Evolutionary conservation across 148 eudicot genomes (phyloP), one percentile per base, ranked within the genome.

Genomic region (Bassia scoparia): DNA sequence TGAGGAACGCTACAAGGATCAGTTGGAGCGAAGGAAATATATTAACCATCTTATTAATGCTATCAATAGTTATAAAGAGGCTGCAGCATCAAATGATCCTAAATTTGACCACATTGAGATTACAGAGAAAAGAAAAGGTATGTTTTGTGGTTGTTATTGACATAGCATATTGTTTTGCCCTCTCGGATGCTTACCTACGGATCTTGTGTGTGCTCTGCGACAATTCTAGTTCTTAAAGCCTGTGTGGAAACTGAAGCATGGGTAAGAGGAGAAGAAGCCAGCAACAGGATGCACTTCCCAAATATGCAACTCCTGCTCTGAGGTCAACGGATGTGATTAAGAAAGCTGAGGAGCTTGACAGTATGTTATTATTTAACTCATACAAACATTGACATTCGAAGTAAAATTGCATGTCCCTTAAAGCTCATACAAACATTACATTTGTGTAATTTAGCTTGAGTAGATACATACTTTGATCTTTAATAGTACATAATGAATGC

Each of bases 101-200:
- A 90, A 89, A 77, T 95, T 87, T 67, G 97, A 95, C 33, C 99
- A 95, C 77, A 95, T 95, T 78, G 99, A 92, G 54, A 12, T 84
- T 41, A 72, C 83, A 15, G 98, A 95, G 34, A 95, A 87, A n/a
- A 75, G 90, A 93, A 64, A 93, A 93, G 95, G 98, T 90, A 68
- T 23, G 5, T 24, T 8, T 10, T 50, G 21, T 44, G 46, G 55
- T n/a, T 18, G 1, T 14, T 49, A 1, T 48, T 16, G 23, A 33
- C 43, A 16, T 14, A 26, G 17, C 41, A 18, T 35, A 41, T 58
- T 0, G 29, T 31, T 33, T 10, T 2, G 20, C 52, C 2, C 15
- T 21, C 26, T 41, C 62, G 12, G 54, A 20, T 61, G 41, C 35
- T n/a, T 44, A 59, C 30, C 53, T 20, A 60, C 13, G 0, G 69